Percentiles rank a stretch among this genome's conserved stretches.
Conservation (phyloP, 1,139 yeast genomes). For the Hansenula anomala region DNA sequence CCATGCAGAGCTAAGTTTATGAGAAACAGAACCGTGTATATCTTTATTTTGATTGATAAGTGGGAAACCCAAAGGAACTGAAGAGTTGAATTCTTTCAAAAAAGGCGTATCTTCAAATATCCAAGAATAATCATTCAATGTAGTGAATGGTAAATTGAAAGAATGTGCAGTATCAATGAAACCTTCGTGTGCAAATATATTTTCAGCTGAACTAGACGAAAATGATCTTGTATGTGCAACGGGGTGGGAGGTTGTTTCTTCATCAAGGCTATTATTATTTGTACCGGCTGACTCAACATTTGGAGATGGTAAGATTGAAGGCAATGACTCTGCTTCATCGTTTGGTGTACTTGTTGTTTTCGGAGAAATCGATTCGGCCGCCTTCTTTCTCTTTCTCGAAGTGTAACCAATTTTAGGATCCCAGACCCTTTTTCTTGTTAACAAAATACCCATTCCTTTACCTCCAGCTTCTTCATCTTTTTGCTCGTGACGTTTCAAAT, state of each 20-base stretch:
- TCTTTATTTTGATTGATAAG: too few relatives aligned
- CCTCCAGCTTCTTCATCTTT: conserved; percentile 5
- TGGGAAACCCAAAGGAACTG: neutral
- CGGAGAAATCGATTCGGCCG: neutral
- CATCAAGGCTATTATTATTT: too few relatives aligned
- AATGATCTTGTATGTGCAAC: too few relatives aligned
- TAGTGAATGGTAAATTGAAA: neutral
- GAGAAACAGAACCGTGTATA: too few relatives aligned
- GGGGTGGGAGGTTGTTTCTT: too few relatives aligned
- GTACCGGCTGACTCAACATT: too few relatives aligned
- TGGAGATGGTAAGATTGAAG: too few relatives aligned
- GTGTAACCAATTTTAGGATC: conserved; percentile 2
- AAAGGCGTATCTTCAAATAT: neutral
- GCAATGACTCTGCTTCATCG: too few relatives aligned
- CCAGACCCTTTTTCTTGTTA: conserved; percentile 4
- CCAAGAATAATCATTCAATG: conserved; percentile 3
- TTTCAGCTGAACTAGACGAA: neutral
- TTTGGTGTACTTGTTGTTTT: neutral
- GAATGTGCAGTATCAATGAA: neutral
- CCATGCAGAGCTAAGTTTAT: neutral
- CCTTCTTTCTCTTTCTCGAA: conserved; percentile 1
- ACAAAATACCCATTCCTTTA: conserved; percentile 1
- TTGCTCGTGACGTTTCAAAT: conserved; percentile 1
- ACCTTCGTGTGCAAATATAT: neutral
- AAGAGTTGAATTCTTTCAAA: neutral